Conservation (phyloP, 148 eudicot genomes). For the Euryodendron excelsum region DNA sequence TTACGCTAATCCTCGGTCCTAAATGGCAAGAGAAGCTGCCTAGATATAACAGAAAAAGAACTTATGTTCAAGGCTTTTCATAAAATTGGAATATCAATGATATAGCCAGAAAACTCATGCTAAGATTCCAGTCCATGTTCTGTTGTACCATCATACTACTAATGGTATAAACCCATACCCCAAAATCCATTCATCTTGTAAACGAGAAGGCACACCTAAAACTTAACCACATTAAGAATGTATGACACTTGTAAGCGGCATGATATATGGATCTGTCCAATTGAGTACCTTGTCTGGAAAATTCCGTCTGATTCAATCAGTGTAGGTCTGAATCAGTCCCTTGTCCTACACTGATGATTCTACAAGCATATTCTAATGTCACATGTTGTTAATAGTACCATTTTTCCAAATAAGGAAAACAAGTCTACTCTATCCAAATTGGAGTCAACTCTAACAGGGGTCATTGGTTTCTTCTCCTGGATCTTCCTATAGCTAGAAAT, state of each 20-base stretch:
- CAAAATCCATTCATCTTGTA: background rate
- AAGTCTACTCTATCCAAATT: background rate
- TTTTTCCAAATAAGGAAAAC: background rate
- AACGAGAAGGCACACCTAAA: background rate
- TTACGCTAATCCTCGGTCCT: too few species aligned
- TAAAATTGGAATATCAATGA: too few species aligned
- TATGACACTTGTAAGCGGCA: too few species aligned
- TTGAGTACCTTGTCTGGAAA: background rate
- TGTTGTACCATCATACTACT: slow-evolving; percentile 4
- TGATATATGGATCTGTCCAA: too few species aligned
- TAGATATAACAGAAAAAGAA: background rate
- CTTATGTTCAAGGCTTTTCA: too few species aligned
- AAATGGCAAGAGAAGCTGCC: background rate
- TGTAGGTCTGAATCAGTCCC: too few species aligned
- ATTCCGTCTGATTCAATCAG: background rate
- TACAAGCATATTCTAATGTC: background rate
- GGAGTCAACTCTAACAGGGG: background rate
- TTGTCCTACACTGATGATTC: too few species aligned
- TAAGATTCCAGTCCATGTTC: background rate
- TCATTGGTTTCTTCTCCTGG: background rate
- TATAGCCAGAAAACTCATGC: too few species aligned
- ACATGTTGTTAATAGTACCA: background rate
- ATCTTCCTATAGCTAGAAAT: background rate
- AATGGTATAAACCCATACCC: background rate
- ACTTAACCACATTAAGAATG: background rate